phyloP scores from a whole-genome alignment of 768 basidiomycete species.

The Boletus edulis region DNA sequence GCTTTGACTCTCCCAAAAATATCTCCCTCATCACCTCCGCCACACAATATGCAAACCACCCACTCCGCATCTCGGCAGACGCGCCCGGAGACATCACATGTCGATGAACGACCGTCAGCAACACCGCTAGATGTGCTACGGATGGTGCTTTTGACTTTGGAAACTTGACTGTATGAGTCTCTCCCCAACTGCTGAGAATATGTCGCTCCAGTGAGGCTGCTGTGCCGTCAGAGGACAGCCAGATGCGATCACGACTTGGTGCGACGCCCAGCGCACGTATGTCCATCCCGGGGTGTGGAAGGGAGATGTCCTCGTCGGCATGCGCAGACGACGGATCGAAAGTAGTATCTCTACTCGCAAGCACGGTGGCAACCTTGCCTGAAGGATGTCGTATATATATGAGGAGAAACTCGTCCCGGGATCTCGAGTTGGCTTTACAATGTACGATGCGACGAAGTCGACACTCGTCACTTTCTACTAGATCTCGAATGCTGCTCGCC shows the following conservation, averaged over 20 bases:
- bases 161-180: background rate
- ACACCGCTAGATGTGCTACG: background rate
- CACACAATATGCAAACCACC: slow-evolving; percentile 15
- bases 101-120: background rate
- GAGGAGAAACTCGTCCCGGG: background rate
- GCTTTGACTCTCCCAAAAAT: slow-evolving; percentile 9
- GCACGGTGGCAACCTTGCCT: background rate
- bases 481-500: background rate
- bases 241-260: background rate
- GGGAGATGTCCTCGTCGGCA: background rate
- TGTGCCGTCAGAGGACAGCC: background rate
- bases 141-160: background rate
- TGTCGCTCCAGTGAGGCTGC: background rate
- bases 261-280: background rate
- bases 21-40: slow-evolving; percentile 9
- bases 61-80: background rate
- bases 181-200: background rate
- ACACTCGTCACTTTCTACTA: background rate
- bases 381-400: background rate
- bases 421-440: background rate
- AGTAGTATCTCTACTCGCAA: background rate
- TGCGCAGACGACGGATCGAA: background rate
- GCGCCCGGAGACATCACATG: background rate
- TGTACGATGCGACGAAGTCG: slow-evolving; percentile 6
- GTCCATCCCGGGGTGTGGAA: background rate